Base-by-base conservation (phyloP, 495 filamentous ascomycete species). In the Tuber microsphaerosporum region DNA sequence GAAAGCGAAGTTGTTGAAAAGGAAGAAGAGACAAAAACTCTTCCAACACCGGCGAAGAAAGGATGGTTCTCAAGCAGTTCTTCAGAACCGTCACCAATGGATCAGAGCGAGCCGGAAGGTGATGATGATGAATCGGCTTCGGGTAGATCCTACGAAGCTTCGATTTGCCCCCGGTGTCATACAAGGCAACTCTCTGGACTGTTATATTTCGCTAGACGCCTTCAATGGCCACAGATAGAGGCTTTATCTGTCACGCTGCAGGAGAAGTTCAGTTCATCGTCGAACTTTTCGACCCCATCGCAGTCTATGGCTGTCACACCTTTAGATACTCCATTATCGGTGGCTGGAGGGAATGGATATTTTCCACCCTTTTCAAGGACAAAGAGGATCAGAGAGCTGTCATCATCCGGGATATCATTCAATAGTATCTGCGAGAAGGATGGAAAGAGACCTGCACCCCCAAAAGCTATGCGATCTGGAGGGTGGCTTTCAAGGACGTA, bases 401-500 rank as follows among this genome's bases (percentile, higher is more conserved):
- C 86, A 39, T 88, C 86, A 31, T 86, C 86, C 56, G 85, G 86
- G 74, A 79, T 81, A 43, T 76, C 75, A 16, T 72, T 72, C 37
- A 22, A 42, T 12, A 71, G 72, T 51, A 75, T 74, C 20, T 71
- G 80, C 34, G 41, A 44, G 82, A 77, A n/a, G 51, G 80, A 5
- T 74, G 46, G 72, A 31, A 83, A 61, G 51, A 75, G 44, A 83
- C 81, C 73, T 19, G 72, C 87, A 7, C 84, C 86, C 1, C 82
- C 88, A 37, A 86, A 87, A 72, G 84, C 84, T 41, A 87, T 74
- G 31, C 75, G 74, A 46, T 77, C 73, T 43, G 82, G 86, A 6
- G 93, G 93, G n/a, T 97, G 93, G 93, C 87, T 95, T 26, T 92
- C 91, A 26, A 89, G 91, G 75, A 91, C 89, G 44, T 95, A 91